A percentile compares a stretch with the other conserved stretches of the same genome.
These are phyloP conservation scores for Lyophyllum semitale DNA, from an alignment of 768 basidiomycete species.

Conservation along the genomic window DNA sequence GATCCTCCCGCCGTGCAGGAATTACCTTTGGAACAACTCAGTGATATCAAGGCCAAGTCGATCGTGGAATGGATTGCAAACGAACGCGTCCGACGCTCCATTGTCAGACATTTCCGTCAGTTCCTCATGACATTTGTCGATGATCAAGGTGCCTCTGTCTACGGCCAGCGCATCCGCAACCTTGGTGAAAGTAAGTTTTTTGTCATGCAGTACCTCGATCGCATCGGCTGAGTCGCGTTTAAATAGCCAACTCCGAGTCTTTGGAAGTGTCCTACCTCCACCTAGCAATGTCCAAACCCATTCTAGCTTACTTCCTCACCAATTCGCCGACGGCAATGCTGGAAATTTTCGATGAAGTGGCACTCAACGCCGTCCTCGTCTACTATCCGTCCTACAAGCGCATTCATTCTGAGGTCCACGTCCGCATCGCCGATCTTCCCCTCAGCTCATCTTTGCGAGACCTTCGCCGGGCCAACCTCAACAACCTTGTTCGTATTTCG, in stretches of 20 bases:
- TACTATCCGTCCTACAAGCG: slow-evolving; percentile 96
- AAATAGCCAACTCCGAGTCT: slow-evolving; percentile 90
- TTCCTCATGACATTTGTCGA: slow-evolving; percentile 97
- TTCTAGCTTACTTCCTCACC: slow-evolving; percentile 95
- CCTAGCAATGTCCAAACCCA: slow-evolving; percentile 87
- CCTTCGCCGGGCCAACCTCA: slow-evolving; percentile 87
- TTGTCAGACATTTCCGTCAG: slow-evolving; percentile 89
- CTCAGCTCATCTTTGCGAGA: slow-evolving; percentile 89
- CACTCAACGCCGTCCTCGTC: slow-evolving; percentile 89
- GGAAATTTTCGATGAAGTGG: slow-evolving; percentile 92
- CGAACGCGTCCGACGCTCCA: slow-evolving; percentile 87
- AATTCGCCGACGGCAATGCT: slow-evolving; percentile 95
- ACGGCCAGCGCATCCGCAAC: slow-evolving; percentile 90
- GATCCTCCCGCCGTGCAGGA: slow-evolving; percentile 53
- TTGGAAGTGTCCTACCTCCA: slow-evolving; percentile 98
- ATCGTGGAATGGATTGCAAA: slow-evolving; percentile 98
- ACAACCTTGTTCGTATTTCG: slow-evolving; percentile 92
- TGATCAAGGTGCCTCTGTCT: slow-evolving; percentile 87
- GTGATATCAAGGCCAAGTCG: slow-evolving; percentile 96
- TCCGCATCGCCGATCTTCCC: slow-evolving; percentile 93
- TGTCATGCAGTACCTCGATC: not conserved
- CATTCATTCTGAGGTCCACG: slow-evolving; percentile 97
- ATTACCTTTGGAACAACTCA: slow-evolving; percentile 91
- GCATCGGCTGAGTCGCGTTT: slow-evolving; percentile 11
- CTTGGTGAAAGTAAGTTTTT: slow-evolving; percentile 84